Percentiles rank a stretch among this genome's conserved stretches.
Evolutionary conservation across 2,329 filamentous ascomycete genomes (phyloP).

Genomic region (Proliferodiscus dingleyae): DNA sequence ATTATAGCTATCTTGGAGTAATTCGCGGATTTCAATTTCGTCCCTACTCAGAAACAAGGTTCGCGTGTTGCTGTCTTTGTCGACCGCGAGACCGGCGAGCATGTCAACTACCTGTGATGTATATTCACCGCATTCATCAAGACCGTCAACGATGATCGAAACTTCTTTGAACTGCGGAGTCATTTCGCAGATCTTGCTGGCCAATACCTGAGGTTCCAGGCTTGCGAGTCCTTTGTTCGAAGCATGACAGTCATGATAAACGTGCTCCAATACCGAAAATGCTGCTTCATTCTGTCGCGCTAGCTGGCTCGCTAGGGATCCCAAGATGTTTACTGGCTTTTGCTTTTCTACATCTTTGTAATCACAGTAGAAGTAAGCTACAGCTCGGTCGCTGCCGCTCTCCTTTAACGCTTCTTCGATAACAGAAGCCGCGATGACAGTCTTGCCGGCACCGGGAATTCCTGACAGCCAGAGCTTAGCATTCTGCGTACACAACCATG

Average conservation of each 20-base stretch:
- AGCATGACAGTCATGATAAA: background rate
- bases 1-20: background rate
- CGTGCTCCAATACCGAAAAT: background rate
- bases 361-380: constrained; percentile 30
- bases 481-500: constrained; percentile 5
- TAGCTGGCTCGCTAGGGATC: constrained; percentile 26
- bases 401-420: too few relatives aligned
- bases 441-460: constrained; percentile 23
- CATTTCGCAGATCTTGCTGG: background rate
- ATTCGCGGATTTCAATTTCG: constrained; percentile 10
- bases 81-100: background rate
- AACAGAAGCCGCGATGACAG: constrained; percentile 8
- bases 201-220: background rate
- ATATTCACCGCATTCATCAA: constrained; percentile 3
- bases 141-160: constrained; percentile 5
- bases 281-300: constrained; percentile 13
- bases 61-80: background rate
- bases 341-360: constrained; percentile 25
- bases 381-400: background rate
- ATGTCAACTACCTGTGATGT: background rate
- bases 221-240: background rate
- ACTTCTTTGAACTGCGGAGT: background rate
- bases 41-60: background rate
- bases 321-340: constrained; percentile 20
- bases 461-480: constrained; percentile 19